These are phyloP conservation scores for Tetrahymena elliotti DNA, from an alignment of 73 alveolate species.

Conservation along the genomic window DNA sequence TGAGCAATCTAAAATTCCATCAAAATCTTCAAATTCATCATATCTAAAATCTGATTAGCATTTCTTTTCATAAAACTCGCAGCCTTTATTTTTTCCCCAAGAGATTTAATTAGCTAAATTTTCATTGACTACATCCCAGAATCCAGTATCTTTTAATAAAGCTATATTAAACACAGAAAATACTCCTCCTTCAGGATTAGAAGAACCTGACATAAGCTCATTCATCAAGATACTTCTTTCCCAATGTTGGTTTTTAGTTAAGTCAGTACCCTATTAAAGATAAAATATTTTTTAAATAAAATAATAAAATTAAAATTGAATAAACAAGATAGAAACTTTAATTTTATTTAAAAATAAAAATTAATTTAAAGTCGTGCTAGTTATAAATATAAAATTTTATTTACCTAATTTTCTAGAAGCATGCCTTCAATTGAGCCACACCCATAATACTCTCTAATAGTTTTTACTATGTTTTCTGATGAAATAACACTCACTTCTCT, in stretches of 20 bases:
- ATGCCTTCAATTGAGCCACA: neutral
- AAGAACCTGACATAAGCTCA: neutral
- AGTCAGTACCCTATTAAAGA: neutral
- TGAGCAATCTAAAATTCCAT: neutral
- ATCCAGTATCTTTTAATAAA: neutral
- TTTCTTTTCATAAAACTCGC: neutral
- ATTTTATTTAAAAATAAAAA: too few species aligned
- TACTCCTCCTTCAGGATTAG: neutral
- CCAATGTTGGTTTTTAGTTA: neutral
- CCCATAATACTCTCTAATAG: neutral
- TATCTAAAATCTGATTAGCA: neutral
- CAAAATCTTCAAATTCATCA: neutral
- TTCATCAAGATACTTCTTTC: neutral
- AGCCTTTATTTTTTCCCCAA: neutral
- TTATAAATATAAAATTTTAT: too few species aligned
- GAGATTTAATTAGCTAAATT: neutral
- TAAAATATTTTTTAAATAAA: neutral
- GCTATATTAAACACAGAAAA: neutral
- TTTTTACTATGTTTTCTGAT: neutral
- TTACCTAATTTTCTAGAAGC: neutral
- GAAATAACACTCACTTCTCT: neutral
- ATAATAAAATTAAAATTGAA: too few species aligned
- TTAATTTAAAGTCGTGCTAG: too few species aligned
- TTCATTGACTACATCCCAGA: neutral
- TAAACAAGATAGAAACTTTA: neutral